Conservation (phyloP, 306 rosid genomes). For the Inga oerstediana region DNA sequence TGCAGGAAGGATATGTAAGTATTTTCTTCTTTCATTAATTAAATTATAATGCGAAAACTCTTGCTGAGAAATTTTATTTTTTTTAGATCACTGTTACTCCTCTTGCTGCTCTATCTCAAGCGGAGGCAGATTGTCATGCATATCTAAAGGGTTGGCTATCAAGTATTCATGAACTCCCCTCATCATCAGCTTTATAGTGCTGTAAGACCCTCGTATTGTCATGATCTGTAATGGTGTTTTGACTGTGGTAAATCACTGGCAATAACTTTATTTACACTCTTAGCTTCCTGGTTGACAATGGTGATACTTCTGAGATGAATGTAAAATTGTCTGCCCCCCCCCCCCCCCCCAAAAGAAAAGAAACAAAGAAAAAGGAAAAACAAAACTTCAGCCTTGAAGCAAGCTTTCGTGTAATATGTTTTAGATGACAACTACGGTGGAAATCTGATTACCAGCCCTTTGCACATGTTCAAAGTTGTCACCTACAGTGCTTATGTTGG, state of each 20-base stretch:
- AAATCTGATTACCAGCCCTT: no score
- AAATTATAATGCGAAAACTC: slow-evolving; percentile 9
- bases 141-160: slow-evolving; percentile 76
- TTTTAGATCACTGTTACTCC: slow-evolving; percentile 86
- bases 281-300: neutral
- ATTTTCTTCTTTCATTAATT: neutral
- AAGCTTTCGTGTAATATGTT: no score
- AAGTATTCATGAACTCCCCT: slow-evolving; percentile 49
- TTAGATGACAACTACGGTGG: no score
- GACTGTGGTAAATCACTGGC: slow-evolving; percentile 17
- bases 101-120: slow-evolving; percentile 72
- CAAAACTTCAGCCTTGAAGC: no score
- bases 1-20: slow-evolving; percentile 86
- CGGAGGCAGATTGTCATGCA: slow-evolving; percentile 61
- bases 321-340: no score
- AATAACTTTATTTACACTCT: slow-evolving; percentile 25
- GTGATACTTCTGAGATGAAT: no score
- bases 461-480: no score
- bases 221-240: slow-evolving; percentile 23
- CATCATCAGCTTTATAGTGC: slow-evolving; percentile 62
- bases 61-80: slow-evolving; percentile 8
- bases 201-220: slow-evolving; percentile 37
- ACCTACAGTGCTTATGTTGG: neutral
- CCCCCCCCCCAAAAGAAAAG: no score
- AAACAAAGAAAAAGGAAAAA: no score